Evolutionary conservation across 2,329 filamentous ascomycete genomes (phyloP), one percentile per base, ranked within the genome.

Genomic region (Penicillium capsulatum): DNA sequence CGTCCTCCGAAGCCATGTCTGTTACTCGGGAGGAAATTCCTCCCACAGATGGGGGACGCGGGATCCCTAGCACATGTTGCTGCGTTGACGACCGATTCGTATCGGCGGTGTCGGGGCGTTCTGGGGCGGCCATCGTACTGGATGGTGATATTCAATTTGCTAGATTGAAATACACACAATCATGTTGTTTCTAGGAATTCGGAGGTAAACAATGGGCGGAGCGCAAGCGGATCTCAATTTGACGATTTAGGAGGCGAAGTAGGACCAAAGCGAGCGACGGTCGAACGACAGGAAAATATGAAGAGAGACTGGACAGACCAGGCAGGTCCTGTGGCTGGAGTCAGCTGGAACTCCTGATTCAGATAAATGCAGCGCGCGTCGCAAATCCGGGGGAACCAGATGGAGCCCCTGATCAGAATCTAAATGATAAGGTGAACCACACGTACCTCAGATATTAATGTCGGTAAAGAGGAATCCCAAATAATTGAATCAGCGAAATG

Each of bases 11-110:
- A 33, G 65, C 65, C 49, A 74, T 67, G 52, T 79, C 75, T n/a
- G 82, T 86, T 75, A 86, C 82, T 45, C 80, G 79, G 42, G 82
- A 85, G 17, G 83, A 86, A 37, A 86, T 83, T 42, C 62, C 64
- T 34, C 60, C 60, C 9, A 66, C 53, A 13, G 65, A 68, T 22
- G 63, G 62, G 32, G 64, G 62, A 8, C 63, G 61, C 42, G 64
- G 64, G 17, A 84, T 74, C 48, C 81, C 84, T 32, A 79, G 51
- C 16, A 53, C 57, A 58, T 58, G 56, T 34, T 54, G 73, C 15
- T 77, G 73, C 30, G 55, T 43, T 29, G 48, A 39, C 7, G 45
- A 45, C 33, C 57, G 53, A 15, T 45, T 51, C 36, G 55, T 51
- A 20, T 77, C 74, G 42, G 70, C 61, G 30, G 65, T 58, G 29